Evolutionary conservation across 1,284 basidiomycete species (phyloP).

Genomic region (Stygiomarasmius scandens): DNA sequence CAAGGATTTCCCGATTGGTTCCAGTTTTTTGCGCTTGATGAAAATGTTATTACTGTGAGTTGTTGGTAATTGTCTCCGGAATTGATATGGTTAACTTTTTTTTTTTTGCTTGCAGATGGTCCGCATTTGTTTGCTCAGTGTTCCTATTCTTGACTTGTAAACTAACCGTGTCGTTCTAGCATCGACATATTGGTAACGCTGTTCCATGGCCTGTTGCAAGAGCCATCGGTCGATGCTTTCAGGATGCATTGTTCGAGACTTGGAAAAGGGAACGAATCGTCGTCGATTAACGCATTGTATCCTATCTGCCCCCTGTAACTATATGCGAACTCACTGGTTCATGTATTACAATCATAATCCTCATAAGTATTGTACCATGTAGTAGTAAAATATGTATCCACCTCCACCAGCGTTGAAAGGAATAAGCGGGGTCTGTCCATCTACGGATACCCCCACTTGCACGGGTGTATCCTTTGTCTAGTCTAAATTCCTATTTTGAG

Average conservation of each 20-base stretch:
- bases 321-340: no score
- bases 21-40: constrained; percentile 52
- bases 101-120: constrained; percentile 14
- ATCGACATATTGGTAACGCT: constrained; percentile 77
- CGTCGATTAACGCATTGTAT: no score
- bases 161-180: constrained; percentile 36
- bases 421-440: no score
- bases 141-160: no score
- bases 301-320: no score
- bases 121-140: not conserved
- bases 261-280: constrained; percentile 8
- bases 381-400: no score
- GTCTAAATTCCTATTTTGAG: not conserved
- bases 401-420: no score
- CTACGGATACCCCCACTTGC: no score
- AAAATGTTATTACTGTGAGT: constrained; percentile 62
- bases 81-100: not conserved
- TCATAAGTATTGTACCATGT: no score
- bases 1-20: constrained; percentile 79
- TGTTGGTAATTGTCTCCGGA: not conserved
- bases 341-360: no score
- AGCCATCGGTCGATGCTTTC: constrained; percentile 66
- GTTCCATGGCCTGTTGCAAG: constrained; percentile 64
- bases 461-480: not conserved
- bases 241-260: constrained; percentile 16